Evolutionary conservation across 225 moss, liverwort and hornwort genomes (phyloP).

Genomic region (Physcomitrellopsis africana): DNA sequence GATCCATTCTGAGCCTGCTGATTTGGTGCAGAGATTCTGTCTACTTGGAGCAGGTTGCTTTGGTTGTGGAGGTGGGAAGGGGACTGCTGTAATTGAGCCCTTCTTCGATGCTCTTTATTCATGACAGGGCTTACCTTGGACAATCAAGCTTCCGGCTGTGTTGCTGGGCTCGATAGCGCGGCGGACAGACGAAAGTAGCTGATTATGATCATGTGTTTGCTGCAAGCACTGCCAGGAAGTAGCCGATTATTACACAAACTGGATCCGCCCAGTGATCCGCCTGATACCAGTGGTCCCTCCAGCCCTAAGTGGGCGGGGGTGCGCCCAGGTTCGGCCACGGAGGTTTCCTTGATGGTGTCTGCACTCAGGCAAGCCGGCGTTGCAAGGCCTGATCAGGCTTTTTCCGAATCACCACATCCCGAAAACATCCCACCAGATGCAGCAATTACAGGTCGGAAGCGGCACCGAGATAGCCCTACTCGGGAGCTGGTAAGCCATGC

Average conservation of each 20-base stretch:
- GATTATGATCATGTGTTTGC: slow-evolving; percentile 37
- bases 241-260: slow-evolving; percentile 32
- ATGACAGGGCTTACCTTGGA: slow-evolving; percentile 49
- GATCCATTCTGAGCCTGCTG: slow-evolving; percentile 12
- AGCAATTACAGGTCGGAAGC: slow-evolving; percentile 34
- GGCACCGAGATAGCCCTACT: slow-evolving; percentile 25
- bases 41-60: not conserved
- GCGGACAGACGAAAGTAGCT: slow-evolving; percentile 26
- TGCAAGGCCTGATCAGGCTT: slow-evolving; percentile 5
- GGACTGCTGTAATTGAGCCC: slow-evolving; percentile 5
- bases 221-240: slow-evolving; percentile 32
- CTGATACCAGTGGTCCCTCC: slow-evolving; percentile 18
- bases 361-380: slow-evolving; percentile 9
- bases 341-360: slow-evolving; percentile 18
- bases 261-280: slow-evolving; percentile 44
- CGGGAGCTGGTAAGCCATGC: slow-evolving; percentile 17
- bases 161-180: slow-evolving; percentile 29
- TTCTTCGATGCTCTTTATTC: slow-evolving; percentile 31
- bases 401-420: not conserved
- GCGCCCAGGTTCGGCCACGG: not conserved
- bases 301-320: slow-evolving; percentile 31
- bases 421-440: not conserved
- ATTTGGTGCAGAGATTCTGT: slow-evolving; percentile 7
- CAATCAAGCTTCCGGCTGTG: slow-evolving; percentile 21
- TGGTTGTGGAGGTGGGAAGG: slow-evolving; percentile 23